Evolutionary conservation across 1,284 basidiomycete genomes (phyloP).

Genomic region (Mycosarcoma mackinlayi): DNA sequence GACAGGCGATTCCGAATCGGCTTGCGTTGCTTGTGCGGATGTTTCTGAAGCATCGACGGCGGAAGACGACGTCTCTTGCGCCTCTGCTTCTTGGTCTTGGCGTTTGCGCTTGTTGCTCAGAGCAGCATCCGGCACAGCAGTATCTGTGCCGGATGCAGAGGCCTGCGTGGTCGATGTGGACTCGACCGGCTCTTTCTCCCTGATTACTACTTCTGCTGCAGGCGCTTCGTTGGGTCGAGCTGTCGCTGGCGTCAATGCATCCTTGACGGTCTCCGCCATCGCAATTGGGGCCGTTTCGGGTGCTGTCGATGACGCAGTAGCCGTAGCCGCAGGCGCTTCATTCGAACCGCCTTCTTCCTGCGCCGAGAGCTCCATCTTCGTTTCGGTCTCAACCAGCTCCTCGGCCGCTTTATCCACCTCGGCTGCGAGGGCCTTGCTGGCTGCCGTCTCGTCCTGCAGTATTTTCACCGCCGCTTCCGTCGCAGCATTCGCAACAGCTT

Average conservation of each 20-base stretch:
- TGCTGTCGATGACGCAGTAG: neutral
- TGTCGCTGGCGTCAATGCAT: neutral
- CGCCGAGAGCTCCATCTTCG: slow-evolving; percentile 33
- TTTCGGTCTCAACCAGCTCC: slow-evolving; percentile 35
- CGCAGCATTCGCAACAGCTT: slow-evolving; percentile 34
- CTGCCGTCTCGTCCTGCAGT: slow-evolving; percentile 27
- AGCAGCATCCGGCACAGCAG: neutral
- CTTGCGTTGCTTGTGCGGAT: neutral
- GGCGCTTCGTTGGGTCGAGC: slow-evolving; percentile 15
- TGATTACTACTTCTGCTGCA: slow-evolving; percentile 39
- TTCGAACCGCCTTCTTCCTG: slow-evolving; percentile 31
- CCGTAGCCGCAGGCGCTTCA: neutral
- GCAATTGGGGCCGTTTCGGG: neutral
- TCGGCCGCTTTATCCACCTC: slow-evolving; percentile 31
- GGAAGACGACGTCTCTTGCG: neutral
- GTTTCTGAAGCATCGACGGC: neutral
- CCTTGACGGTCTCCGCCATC: slow-evolving; percentile 3
- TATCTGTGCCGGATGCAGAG: neutral
- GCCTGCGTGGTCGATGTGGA: neutral
- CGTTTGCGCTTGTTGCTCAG: slow-evolving; percentile 38
- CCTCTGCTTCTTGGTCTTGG: slow-evolving; percentile 6
- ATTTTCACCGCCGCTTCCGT: slow-evolving; percentile 44
- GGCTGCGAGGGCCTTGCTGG: slow-evolving; percentile 12
- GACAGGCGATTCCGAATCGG: slow-evolving; percentile 11
- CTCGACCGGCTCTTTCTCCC: slow-evolving; percentile 22